These are phyloP conservation scores for Hibiscus tridactylites DNA, from an alignment of 345 rosid species.

Conservation along the genomic window DNA sequence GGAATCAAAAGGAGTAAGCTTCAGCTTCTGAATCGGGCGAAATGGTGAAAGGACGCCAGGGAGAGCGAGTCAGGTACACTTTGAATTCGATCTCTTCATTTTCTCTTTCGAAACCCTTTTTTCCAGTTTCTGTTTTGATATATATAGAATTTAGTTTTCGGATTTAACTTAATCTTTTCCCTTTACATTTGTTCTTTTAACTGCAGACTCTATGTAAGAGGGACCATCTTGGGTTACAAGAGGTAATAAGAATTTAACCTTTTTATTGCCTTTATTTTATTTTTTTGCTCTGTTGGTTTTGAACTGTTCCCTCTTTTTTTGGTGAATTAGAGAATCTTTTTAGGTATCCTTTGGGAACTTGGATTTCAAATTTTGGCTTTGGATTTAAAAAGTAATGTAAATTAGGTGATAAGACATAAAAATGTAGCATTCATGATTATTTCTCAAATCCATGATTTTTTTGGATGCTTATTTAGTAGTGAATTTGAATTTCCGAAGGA, in stretches of 20 bases:
- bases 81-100: neutral
- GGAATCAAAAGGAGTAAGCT: neutral
- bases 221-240: neutral
- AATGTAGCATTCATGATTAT: no score
- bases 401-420: no score
- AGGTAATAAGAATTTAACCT: neutral
- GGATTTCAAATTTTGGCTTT: no score
- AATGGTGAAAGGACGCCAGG: neutral
- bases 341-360: neutral
- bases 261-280: neutral
- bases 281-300: neutral
- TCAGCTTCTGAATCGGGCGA: neutral
- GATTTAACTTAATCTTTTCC: no score
- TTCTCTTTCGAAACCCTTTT: neutral
- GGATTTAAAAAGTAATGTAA: no score
- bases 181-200: neutral
- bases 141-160: neutral
- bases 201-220: neutral
- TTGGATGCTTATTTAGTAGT: no score
- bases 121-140: neutral
- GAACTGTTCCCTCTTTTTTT: neutral
- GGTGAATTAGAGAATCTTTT: neutral
- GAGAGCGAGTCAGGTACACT: neutral
- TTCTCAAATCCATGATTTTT: no score
- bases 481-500: no score